These are phyloP conservation scores for Fusarium lateritium DNA, from an alignment of 2,329 filamentous ascomycete genomes.

Conservation along the genomic window DNA sequence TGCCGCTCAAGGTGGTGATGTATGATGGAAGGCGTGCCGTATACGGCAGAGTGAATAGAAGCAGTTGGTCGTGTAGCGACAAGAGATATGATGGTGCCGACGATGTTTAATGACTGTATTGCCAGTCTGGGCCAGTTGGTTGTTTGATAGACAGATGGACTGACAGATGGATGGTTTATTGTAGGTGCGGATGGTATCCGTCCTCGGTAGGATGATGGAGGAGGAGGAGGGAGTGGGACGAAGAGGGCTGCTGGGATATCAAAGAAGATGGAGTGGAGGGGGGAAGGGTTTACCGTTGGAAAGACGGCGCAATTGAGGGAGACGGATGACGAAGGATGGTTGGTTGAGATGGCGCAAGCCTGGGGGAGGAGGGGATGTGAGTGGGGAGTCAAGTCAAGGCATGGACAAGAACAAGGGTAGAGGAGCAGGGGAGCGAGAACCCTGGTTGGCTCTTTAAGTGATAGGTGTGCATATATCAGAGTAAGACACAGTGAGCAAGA, in stretches of 20 bases:
- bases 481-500: constrained; percentile 37
- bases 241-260: constrained; percentile 44
- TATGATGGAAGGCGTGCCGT: constrained; percentile 10
- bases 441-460: constrained; percentile 30
- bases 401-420: constrained; percentile 41
- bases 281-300: constrained; percentile 46
- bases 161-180: constrained; percentile 35
- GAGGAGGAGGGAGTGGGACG: constrained; percentile 47
- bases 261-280: constrained; percentile 43
- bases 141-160: constrained; percentile 36
- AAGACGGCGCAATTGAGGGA: constrained; percentile 50
- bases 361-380: constrained; percentile 32
- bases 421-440: constrained; percentile 34
- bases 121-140: constrained; percentile 29
- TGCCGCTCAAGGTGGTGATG: constrained; percentile 22
- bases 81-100: constrained; percentile 28
- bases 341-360: constrained; percentile 53
- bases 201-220: constrained; percentile 37
- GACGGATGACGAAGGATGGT: constrained; percentile 55
- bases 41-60: constrained; percentile 21
- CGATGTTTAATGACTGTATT: constrained; percentile 32
- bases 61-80: constrained; percentile 22
- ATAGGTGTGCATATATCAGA: constrained; percentile 33
- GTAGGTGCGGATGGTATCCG: constrained; percentile 40
- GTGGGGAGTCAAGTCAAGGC: constrained; percentile 39